Percentiles rank a stretch among this genome's conserved stretches.
Conservation (phyloP, 768 basidiomycete species). For the Lactarius evosmus region DNA sequence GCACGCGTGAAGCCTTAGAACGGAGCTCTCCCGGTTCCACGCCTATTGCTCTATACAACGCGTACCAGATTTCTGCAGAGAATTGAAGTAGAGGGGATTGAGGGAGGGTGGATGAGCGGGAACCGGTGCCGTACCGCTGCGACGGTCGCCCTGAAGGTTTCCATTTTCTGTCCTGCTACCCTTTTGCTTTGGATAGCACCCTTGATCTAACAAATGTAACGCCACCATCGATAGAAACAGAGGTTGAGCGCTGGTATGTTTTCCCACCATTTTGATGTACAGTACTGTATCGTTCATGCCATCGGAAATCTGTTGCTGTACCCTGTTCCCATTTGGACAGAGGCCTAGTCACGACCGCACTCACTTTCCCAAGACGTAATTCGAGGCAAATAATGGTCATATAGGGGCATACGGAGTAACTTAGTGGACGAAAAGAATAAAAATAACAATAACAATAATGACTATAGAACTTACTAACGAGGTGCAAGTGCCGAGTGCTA, state of each 20-base stretch:
- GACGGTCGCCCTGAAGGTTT: background rate
- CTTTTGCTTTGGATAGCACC: background rate
- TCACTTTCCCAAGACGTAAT: background rate
- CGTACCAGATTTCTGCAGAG: background rate
- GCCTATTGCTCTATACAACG: background rate
- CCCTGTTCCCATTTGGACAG: background rate
- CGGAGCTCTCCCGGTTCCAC: background rate
- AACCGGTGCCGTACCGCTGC: background rate
- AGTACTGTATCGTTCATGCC: background rate
- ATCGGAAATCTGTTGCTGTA: background rate
- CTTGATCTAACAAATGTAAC: background rate
- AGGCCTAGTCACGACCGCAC: background rate
- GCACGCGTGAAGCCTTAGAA: background rate
- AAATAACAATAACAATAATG: background rate
- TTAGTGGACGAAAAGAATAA: background rate
- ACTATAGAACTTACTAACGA: background rate
- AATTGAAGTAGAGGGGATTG: background rate
- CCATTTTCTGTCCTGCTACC: background rate
- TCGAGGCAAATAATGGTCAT: background rate
- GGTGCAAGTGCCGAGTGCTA: background rate
- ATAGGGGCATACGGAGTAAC: background rate
- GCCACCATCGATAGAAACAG: background rate
- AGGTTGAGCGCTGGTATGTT: background rate
- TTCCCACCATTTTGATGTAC: background rate
- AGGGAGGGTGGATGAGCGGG: background rate